phyloP scores from a whole-genome alignment of 2,329 filamentous ascomycete species.

The Cephalotrichum gorgonifer region DNA sequence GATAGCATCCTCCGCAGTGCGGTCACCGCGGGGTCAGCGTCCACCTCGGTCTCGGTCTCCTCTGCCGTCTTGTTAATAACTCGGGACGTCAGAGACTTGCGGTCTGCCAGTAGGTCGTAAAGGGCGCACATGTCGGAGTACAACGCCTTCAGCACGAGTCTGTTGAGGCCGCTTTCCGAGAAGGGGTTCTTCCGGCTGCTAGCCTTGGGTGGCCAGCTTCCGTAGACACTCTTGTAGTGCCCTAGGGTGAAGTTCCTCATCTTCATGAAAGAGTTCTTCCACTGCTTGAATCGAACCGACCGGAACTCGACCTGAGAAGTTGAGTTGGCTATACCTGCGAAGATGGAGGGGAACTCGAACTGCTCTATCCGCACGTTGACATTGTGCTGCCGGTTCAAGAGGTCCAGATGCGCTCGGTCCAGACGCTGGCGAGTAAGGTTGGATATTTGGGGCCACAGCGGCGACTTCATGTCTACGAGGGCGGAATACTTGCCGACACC shows the following conservation, averaged over 20 bases:
- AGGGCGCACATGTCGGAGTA: constrained; percentile 79
- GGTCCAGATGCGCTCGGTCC: constrained; percentile 70
- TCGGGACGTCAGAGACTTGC: constrained; percentile 66
- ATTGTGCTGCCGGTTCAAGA: constrained; percentile 60
- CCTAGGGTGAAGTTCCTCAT: constrained; percentile 64
- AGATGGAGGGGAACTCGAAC: constrained; percentile 86
- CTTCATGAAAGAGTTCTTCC: constrained; percentile 64
- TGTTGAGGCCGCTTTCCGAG: constrained; percentile 75
- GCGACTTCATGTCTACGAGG: constrained; percentile 54
- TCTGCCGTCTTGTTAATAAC: constrained; percentile 43
- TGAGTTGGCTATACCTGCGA: constrained; percentile 78
- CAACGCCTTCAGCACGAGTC: constrained; percentile 68
- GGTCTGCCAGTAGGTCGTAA: constrained; percentile 83
- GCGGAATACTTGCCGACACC: constrained; percentile 78
- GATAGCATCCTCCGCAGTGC: constrained; percentile 70
- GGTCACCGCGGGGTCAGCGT: constrained; percentile 49
- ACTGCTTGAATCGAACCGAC: constrained; percentile 71
- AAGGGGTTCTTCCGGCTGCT: constrained; percentile 87
- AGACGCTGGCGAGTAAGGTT: constrained; percentile 65
- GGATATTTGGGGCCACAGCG: constrained; percentile 62
- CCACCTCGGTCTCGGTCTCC: constrained; percentile 29
- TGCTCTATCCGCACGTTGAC: constrained; percentile 67
- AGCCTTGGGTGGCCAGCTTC: constrained; percentile 82
- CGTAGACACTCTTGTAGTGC: constrained; percentile 51
- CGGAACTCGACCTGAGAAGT: constrained; percentile 68